Conservation (phyloP, 805 yeast genomes). For the Myxozyma neglecta region DNA sequence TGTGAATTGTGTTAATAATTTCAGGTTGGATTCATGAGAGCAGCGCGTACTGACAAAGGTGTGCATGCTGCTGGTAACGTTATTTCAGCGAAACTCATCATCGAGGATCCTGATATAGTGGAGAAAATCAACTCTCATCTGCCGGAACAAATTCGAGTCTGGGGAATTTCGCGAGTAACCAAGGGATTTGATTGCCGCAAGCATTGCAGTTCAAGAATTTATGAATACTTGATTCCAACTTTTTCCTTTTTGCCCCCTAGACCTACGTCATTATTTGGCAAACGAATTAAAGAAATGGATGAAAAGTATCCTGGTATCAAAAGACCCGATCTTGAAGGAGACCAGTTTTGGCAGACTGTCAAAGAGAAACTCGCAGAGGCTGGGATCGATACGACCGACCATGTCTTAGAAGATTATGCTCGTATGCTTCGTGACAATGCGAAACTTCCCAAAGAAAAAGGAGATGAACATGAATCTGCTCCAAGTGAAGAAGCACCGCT, state of each 20-base stretch:
- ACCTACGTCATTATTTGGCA: slow-evolving; percentile 64
- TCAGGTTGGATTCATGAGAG: slow-evolving; percentile 61
- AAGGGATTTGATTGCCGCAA: slow-evolving; percentile 92
- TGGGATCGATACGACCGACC: slow-evolving; percentile 22
- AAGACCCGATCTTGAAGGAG: slow-evolving; percentile 21
- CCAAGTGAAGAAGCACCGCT: not conserved
- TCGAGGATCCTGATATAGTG: slow-evolving; percentile 75
- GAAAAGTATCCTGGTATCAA: slow-evolving; percentile 13
- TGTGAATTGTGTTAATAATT: not conserved
- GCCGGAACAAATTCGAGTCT: slow-evolving; percentile 85
- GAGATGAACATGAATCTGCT: not conserved
- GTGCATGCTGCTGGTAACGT: slow-evolving; percentile 98
- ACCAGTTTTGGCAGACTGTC: slow-evolving; percentile 16
- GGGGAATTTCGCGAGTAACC: slow-evolving; percentile 90
- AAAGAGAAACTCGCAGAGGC: slow-evolving; percentile 4
- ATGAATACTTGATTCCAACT: slow-evolving; percentile 91
- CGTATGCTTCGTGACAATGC: slow-evolving; percentile 1
- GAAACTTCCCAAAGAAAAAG: slow-evolving; percentile 2
- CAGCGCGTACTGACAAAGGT: slow-evolving; percentile 84
- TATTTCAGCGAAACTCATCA: slow-evolving; percentile 75
- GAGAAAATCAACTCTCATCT: slow-evolving; percentile 69
- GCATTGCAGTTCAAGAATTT: slow-evolving; percentile 92
- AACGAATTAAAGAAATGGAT: slow-evolving; percentile 3
- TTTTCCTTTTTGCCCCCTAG: slow-evolving; percentile 90
- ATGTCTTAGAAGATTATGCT: slow-evolving; percentile 34